Conservation (phyloP, 148 eudicot species). For the Rhododendron griersonianum region DNA sequence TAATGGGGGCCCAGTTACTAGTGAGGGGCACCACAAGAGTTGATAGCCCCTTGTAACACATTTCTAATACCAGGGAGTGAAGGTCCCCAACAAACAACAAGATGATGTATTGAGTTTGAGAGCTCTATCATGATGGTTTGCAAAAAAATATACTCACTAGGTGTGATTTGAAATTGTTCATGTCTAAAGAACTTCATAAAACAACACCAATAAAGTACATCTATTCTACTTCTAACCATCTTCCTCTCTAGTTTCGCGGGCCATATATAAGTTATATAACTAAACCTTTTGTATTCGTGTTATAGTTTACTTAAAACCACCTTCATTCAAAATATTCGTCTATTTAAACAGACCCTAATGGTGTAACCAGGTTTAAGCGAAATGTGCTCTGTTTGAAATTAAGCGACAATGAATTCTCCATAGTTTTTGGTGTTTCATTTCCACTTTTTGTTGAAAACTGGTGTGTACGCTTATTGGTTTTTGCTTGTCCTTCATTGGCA, state of each 20-base stretch:
- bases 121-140: background rate
- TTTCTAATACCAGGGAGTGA: background rate
- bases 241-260: background rate
- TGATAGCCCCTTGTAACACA: background rate
- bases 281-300: background rate
- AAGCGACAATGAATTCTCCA: background rate
- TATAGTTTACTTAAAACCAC: background rate
- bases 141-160: background rate
- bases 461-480: background rate
- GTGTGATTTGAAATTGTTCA: background rate
- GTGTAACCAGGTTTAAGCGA: background rate
- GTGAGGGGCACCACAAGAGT: background rate
- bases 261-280: background rate
- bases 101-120: background rate
- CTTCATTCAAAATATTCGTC: background rate
- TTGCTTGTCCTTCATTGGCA: background rate
- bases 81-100: background rate
- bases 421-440: background rate
- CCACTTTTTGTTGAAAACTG: background rate
- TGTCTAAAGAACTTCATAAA: background rate
- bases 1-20: background rate
- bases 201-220: background rate
- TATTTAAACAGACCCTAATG: background rate
- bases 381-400: background rate
- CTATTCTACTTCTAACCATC: background rate